A percentile compares a stretch with the other conserved stretches of the same genome.
Conservation (phyloP, 257 asterid genomes). For the Plantago ovata region DNA sequence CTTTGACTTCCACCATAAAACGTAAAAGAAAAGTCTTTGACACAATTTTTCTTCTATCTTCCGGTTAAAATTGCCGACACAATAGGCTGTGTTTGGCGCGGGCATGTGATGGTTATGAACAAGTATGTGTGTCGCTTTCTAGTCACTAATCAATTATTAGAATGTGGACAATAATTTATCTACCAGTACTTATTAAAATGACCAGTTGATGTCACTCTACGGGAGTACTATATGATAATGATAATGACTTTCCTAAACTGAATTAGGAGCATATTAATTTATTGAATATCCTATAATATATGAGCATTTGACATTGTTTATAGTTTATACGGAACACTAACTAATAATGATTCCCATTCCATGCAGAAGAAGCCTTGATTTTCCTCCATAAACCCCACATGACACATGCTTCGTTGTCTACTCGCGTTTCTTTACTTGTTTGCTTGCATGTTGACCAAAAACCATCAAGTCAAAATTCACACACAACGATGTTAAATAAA, state of each 20-base stretch:
- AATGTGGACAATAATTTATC: neutral
- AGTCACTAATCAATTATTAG: neutral
- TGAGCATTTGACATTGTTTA: neutral
- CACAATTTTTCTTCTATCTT: too few relatives aligned
- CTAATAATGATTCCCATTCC: constrained; percentile 3
- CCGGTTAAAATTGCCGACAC: neutral
- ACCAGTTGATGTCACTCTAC: neutral
- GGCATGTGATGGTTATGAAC: constrained; percentile 1
- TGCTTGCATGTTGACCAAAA: too few relatives aligned
- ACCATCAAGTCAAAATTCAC: too few relatives aligned
- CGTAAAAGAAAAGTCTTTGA: too few relatives aligned
- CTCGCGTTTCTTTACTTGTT: too few relatives aligned
- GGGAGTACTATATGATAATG: too few relatives aligned
- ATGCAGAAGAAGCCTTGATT: neutral
- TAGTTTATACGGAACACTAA: too few relatives aligned
- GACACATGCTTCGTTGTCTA: neutral
- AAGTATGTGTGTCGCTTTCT: constrained; percentile 7
- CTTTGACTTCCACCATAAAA: too few relatives aligned
- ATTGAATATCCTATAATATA: neutral
- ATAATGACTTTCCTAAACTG: neutral
- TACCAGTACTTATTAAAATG: neutral
- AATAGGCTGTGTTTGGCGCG: neutral
- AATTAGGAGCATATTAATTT: neutral
- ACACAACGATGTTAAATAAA: too few relatives aligned
- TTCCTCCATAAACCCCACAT: neutral